Conservation (phyloP, 257 asterid genomes). For the Ocimum tenuiflorum region DNA sequence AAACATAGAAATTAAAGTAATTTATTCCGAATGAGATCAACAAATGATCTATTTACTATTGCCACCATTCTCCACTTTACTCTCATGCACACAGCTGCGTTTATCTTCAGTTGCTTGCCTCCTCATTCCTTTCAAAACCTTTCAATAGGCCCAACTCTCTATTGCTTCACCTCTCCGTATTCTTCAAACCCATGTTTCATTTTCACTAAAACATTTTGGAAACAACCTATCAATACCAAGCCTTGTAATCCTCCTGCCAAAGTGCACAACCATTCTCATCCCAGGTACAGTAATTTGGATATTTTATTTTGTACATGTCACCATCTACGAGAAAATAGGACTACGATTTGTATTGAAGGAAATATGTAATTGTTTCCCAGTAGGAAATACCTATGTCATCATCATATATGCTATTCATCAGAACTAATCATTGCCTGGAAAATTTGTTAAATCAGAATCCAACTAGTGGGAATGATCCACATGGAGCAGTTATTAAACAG, state of each 20-base stretch:
- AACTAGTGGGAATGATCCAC: neutral
- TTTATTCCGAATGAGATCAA: neutral
- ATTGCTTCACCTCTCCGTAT: neutral
- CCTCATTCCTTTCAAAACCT: neutral
- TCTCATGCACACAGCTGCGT: neutral
- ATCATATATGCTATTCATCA: neutral
- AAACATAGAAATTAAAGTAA: neutral
- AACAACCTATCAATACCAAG: neutral
- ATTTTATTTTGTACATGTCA: neutral
- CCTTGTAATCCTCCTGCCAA: neutral
- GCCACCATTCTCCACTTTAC: neutral
- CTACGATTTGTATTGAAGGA: neutral
- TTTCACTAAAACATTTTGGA: neutral
- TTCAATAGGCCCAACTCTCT: neutral
- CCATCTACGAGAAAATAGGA: neutral
- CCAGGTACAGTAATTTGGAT: neutral
- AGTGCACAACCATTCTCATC: neutral
- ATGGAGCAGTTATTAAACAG: conserved; percentile 11
- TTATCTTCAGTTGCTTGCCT: neutral
- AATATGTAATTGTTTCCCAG: too few relatives aligned
- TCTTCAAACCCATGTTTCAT: neutral
- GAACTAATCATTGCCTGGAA: neutral
- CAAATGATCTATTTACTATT: neutral
- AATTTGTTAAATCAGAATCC: neutral
- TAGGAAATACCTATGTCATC: neutral